A percentile compares a stretch with the other conserved stretches of the same genome.
These are phyloP conservation scores for Trichoderma sp. DNA, from an alignment of 2,329 filamentous ascomycete species.

Conservation along the genomic window DNA sequence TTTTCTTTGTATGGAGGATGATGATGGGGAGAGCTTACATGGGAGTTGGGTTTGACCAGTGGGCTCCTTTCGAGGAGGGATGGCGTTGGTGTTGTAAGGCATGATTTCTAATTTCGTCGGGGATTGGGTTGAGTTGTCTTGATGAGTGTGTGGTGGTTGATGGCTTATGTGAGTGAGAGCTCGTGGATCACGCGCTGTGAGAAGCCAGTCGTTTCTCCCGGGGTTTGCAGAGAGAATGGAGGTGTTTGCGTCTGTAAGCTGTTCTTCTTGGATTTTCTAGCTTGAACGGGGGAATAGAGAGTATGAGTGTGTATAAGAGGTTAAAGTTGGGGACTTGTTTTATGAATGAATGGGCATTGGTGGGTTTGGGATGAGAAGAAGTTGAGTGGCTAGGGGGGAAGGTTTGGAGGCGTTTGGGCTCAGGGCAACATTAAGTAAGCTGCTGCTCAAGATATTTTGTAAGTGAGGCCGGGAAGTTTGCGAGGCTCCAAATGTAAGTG, in stretches of 20 bases:
- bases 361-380: background rate
- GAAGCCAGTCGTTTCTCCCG: background rate
- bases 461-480: background rate
- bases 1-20: background rate
- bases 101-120: slow-evolving; percentile 45
- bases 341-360: background rate
- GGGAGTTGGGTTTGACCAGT: slow-evolving; percentile 84
- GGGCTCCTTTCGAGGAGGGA: slow-evolving; percentile 74
- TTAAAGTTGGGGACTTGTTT: background rate
- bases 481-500: background rate
- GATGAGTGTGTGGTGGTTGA: background rate
- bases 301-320: background rate
- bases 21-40: slow-evolving; percentile 53
- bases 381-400: background rate
- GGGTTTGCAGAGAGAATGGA: background rate
- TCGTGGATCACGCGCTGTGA: background rate
- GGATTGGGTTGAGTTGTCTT: background rate
- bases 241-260: background rate
- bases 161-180: background rate
- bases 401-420: background rate
- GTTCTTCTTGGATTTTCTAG: background rate
- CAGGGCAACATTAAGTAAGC: background rate
- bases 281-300: background rate
- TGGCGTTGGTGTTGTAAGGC: slow-evolving; percentile 87
- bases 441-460: background rate